Conservation (phyloP, 306 rosid genomes). For the Hippophae rhamnoides region DNA sequence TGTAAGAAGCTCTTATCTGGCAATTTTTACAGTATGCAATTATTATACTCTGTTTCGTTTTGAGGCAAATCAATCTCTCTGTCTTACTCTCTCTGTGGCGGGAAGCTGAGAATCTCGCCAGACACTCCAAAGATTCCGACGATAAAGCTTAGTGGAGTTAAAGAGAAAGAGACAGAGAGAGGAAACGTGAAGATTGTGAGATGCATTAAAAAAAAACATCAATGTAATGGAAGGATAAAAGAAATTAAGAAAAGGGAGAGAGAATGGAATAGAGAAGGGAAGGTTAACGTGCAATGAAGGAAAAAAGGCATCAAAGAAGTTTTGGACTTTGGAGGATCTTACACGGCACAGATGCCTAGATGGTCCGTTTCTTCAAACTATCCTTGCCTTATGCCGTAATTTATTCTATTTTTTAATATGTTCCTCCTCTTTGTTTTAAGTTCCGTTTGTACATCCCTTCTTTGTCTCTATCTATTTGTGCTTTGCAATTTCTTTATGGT, state of each 20-base stretch:
- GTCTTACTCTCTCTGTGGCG: conserved; percentile 31
- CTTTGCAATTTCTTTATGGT: not conserved
- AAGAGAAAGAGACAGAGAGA: not conserved
- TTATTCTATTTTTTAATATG: conserved; percentile 23
- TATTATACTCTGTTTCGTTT: conserved; percentile 3
- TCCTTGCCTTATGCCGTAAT: conserved; percentile 51
- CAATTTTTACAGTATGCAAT: too few species aligned
- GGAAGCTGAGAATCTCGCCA: conserved; percentile 39
- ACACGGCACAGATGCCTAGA: conserved; percentile 48
- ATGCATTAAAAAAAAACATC: not conserved
- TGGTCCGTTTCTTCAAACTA: conserved; percentile 33
- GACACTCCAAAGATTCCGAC: conserved; percentile 23
- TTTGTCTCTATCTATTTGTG: not conserved
- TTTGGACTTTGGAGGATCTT: conserved; percentile 34
- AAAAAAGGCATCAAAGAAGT: conserved; percentile 32
- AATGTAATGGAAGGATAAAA: not conserved
- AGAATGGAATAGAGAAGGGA: conserved; percentile 1
- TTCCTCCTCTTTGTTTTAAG: conserved; percentile 15
- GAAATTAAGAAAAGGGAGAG: not conserved
- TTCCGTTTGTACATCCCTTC: not conserved
- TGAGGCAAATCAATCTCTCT: not conserved
- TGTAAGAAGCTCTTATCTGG: conserved; percentile 9
- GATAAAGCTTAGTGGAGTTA: conserved; percentile 12
- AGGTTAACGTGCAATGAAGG: conserved; percentile 50
- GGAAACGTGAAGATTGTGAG: conserved; percentile 11